phyloP scores from a whole-genome alignment of 257 asterid species.

The Nicotiana knightiana region DNA sequence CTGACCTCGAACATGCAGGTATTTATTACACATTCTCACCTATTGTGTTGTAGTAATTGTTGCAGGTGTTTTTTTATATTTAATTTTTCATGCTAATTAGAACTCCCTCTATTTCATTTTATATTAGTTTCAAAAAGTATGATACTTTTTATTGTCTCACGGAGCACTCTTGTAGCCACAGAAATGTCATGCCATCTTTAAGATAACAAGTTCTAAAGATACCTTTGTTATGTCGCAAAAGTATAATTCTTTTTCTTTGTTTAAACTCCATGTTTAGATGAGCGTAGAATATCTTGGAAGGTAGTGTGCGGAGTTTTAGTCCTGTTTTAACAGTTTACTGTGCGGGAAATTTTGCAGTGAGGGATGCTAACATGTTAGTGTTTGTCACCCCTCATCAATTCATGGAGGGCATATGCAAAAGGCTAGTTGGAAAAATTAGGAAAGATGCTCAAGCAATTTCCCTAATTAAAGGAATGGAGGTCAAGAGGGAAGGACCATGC shows the following conservation, averaged over 20 bases:
- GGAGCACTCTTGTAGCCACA: no score
- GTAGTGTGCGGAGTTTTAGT: not conserved
- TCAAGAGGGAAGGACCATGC: slow-evolving; percentile 89
- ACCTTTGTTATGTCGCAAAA: no score
- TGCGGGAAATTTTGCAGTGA: slow-evolving; percentile 39
- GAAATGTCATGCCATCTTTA: no score
- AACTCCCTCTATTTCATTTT: no score
- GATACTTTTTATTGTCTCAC: no score
- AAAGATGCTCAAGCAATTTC: slow-evolving; percentile 70
- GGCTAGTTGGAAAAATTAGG: slow-evolving; percentile 51
- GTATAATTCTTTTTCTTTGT: no score
- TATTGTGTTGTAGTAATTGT: not conserved
- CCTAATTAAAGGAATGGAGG: slow-evolving; percentile 84
- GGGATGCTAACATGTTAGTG: slow-evolving; percentile 71
- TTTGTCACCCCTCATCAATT: slow-evolving; percentile 91
- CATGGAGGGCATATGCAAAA: slow-evolving; percentile 85
- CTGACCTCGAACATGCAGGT: slow-evolving; percentile 81
- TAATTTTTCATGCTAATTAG: not conserved
- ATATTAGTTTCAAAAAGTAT: no score
- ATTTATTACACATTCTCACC: slow-evolving; percentile 8
- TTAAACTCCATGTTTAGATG: no score
- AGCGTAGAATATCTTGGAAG: not conserved
- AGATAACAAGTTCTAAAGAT: no score
- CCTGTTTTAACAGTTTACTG: not conserved
- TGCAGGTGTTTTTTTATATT: not conserved